Evolutionary conservation across 352 stramenopile species (phyloP).

Genomic region (Phytophthora hybrid): DNA sequence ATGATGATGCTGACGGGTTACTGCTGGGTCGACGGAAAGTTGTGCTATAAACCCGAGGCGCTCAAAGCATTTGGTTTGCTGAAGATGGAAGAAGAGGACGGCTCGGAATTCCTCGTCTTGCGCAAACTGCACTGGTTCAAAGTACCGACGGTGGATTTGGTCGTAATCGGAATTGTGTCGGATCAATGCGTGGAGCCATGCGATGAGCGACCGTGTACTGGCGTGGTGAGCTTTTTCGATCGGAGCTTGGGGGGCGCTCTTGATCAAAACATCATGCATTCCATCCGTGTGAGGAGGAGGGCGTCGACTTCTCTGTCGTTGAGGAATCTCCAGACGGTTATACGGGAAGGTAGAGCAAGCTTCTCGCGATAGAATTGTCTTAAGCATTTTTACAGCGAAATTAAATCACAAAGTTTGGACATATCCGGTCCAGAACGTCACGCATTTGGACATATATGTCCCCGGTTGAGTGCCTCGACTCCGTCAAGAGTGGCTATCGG

Average conservation of each 20-base stretch:
- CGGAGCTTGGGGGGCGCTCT: constrained; percentile 17
- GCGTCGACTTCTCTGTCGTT: background rate
- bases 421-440: too few relatives aligned
- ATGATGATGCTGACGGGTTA: constrained; percentile 32
- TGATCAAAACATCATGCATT: background rate
- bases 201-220: constrained; percentile 15
- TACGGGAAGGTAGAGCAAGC: background rate
- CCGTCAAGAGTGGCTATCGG: background rate
- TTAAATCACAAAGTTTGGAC: too few relatives aligned
- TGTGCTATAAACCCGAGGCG: constrained; percentile 25
- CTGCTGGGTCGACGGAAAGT: constrained; percentile 5
- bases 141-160: constrained; percentile 9
- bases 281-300: background rate
- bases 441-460: background rate
- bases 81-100: constrained; percentile 25
- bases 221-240: constrained; percentile 20
- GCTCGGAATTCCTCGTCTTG: constrained; percentile 18
- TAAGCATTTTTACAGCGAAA: too few relatives aligned
- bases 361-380: background rate
- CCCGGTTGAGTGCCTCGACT: background rate
- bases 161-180: constrained; percentile 23
- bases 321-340: background rate
- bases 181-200: constrained; percentile 20
- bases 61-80: constrained; percentile 33
- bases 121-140: constrained; percentile 26